These are phyloP conservation scores for Lotmaria passim DNA, from an alignment of 208 protist genomes.

Conservation along the genomic window DNA sequence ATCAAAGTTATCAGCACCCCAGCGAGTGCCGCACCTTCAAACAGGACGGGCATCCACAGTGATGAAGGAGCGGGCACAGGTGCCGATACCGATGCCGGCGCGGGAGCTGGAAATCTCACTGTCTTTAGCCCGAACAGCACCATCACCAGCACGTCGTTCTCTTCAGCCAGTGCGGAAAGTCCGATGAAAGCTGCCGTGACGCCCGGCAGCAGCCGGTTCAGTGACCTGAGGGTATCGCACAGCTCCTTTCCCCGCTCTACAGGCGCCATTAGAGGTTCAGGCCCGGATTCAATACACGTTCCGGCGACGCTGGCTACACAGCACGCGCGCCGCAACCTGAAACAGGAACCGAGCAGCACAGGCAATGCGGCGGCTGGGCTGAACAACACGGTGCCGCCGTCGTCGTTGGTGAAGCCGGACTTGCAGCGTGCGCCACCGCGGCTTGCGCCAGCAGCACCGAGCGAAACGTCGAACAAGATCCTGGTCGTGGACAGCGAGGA, in stretches of 20 bases:
- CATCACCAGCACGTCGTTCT: not conserved
- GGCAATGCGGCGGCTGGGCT: no score
- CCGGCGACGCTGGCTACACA: not conserved
- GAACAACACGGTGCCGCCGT: not conserved
- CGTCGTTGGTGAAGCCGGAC: not conserved
- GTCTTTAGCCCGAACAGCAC: not conserved
- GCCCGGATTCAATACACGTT: not conserved
- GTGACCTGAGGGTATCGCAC: not conserved
- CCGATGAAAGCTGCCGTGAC: not conserved
- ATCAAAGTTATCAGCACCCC: no score
- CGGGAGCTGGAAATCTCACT: no score
- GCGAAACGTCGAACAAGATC: no score
- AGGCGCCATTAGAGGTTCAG: not conserved
- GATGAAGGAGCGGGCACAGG: no score
- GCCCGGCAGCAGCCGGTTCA: not conserved
- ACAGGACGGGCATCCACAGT: no score
- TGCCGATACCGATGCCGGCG: no score
- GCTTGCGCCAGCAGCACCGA: not conserved
- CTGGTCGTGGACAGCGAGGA: not conserved
- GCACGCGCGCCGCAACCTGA: not conserved
- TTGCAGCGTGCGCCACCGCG: conserved; percentile 1
- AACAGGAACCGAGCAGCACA: no score
- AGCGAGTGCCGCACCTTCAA: no score
- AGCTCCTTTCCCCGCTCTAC: not conserved
- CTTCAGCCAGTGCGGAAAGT: not conserved